Evolutionary conservation across 2,329 filamentous ascomycete species (phyloP).

Genomic region (Cladosporium velox): DNA sequence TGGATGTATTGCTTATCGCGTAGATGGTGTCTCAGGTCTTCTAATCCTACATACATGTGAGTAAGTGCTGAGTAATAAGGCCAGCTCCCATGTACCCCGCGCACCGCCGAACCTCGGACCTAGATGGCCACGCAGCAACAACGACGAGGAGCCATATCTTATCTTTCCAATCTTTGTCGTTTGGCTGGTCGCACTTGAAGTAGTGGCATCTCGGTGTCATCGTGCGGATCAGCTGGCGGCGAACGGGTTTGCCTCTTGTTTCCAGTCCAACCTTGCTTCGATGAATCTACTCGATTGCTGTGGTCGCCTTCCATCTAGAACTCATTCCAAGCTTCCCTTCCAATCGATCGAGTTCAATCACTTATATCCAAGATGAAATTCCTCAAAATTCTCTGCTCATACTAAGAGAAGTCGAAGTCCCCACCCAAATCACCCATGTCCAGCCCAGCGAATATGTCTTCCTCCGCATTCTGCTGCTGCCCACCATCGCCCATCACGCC

Average conservation of each 20-base stretch:
- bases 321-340: not conserved
- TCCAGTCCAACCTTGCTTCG: not conserved
- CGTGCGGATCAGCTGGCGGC: not conserved
- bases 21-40: not conserved
- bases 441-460: slow-evolving; percentile 48
- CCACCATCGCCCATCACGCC: slow-evolving; percentile 24
- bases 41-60: not conserved
- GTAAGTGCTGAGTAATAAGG: not conserved
- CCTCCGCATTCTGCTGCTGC: slow-evolving; percentile 37
- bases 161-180: not conserved
- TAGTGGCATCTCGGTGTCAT: not conserved
- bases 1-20: not conserved
- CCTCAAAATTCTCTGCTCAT: not conserved
- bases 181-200: not conserved
- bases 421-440: slow-evolving; percentile 37
- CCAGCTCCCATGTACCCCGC: not conserved
- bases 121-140: not conserved
- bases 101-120: slow-evolving; percentile 6
- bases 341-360: not conserved
- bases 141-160: not conserved
- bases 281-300: not conserved
- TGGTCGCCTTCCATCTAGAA: not conserved
- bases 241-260: not conserved
- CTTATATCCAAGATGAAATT: not conserved
- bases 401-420: slow-evolving; percentile 36